Conservation (phyloP, 2,329 filamentous ascomycete species). For the Fusarium chuoi region DNA sequence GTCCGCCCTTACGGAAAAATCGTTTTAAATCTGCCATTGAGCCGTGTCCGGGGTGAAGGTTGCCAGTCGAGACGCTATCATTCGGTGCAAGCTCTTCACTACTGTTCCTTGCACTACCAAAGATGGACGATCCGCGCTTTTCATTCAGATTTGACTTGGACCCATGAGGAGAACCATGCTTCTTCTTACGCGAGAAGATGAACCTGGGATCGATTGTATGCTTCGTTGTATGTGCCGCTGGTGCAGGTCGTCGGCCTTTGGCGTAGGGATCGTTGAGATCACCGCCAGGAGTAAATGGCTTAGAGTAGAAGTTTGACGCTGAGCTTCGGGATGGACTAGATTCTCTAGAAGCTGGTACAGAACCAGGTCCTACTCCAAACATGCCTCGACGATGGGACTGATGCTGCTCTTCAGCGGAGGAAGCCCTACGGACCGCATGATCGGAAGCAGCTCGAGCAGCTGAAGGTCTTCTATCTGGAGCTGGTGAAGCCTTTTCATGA, state of each 20-base stretch:
- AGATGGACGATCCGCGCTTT: conserved; percentile 61
- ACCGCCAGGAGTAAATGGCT: conserved; percentile 81
- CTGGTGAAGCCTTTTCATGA: conserved; percentile 60
- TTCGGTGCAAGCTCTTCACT: conserved; percentile 48
- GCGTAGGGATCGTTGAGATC: conserved; percentile 88
- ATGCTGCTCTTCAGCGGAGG: conserved; percentile 52
- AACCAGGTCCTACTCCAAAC: conserved; percentile 63
- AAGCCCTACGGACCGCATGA: conserved; percentile 55
- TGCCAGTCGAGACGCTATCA: conserved; percentile 40
- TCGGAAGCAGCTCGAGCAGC: conserved; percentile 57
- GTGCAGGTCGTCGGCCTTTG: conserved; percentile 80
- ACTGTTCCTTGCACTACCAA: conserved; percentile 49
- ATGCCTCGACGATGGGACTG: conserved; percentile 63
- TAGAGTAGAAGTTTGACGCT: conserved; percentile 72
- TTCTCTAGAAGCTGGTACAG: conserved; percentile 68
- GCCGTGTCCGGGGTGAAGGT: conserved; percentile 60
- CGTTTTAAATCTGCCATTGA: conserved; percentile 96
- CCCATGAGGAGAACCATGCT: conserved; percentile 65
- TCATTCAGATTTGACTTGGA: conserved; percentile 65
- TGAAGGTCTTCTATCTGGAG: conserved; percentile 53
- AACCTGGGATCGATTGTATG: conserved; percentile 80
- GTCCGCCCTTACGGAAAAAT: conserved; percentile 87
- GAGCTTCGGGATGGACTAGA: conserved; percentile 72
- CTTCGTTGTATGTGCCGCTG: conserved; percentile 70
- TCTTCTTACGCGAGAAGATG: conserved; percentile 82